These are phyloP conservation scores for Boletus bicolor DNA, from an alignment of 768 basidiomycete species.

Conservation along the genomic window DNA sequence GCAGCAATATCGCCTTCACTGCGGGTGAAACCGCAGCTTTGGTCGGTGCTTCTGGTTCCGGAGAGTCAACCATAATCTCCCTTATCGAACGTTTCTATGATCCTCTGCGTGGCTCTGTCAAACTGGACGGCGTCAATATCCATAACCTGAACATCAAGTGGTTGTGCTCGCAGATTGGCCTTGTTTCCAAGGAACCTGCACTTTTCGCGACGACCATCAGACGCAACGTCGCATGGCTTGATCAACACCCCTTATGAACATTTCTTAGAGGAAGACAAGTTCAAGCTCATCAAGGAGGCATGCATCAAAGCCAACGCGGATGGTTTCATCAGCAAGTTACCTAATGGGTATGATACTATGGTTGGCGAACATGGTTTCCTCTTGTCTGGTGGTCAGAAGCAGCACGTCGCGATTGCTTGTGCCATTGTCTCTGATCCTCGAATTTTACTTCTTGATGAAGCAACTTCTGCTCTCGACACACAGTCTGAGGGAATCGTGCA, in stretches of 20 bases:
- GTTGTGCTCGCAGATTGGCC: constrained; percentile 82
- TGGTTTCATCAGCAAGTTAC: constrained; percentile 80
- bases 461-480: constrained; percentile 86
- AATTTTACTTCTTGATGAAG: constrained; percentile 86
- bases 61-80: constrained; percentile 73
- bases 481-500: constrained; percentile 87
- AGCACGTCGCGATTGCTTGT: constrained; percentile 86
- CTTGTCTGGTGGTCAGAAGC: constrained; percentile 81
- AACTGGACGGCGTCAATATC: constrained; percentile 71
- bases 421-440: constrained; percentile 86
- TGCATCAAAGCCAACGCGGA: constrained; percentile 89
- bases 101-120: constrained; percentile 62
- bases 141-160: constrained; percentile 78
- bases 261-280: constrained; percentile 68
- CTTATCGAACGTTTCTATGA: constrained; percentile 91
- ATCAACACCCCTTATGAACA: constrained; percentile 71
- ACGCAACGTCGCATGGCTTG: constrained; percentile 81
- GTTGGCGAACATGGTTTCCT: constrained; percentile 88
- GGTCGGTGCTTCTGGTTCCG: constrained; percentile 77
- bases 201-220: constrained; percentile 83
- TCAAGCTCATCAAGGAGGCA: constrained; percentile 75
- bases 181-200: constrained; percentile 86
- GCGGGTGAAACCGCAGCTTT: constrained; percentile 77
- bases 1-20: constrained; percentile 59
- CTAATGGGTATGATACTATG: constrained; percentile 81